Evolutionary conservation across 805 yeast species (phyloP), one percentile per base, ranked within the genome.

Genomic region (Candida khao-thaluensis): DNA sequence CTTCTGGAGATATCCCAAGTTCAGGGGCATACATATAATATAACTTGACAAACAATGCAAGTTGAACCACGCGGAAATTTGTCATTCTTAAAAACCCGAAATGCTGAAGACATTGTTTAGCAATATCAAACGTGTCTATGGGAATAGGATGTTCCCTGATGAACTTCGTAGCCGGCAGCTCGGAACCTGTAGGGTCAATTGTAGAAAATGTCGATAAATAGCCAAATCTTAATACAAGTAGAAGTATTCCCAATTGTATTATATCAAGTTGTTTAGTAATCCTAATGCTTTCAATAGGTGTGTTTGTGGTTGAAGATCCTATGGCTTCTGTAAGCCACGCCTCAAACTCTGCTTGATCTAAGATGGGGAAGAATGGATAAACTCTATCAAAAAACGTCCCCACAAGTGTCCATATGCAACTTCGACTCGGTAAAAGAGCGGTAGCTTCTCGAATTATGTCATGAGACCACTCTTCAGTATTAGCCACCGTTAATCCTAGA

Each of bases 1-100:
- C 84, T 53, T 78, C 85, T 3, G 69, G 65, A 1, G 75, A 70
- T 49, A 76, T 81, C n/a, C 82, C 83, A 48, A 76, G 79, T 45
- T 72, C 78, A 0, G 81, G 81, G 0, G 78, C 60, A 38, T 57
- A 64, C 39, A 60, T 67, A 44, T 62, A 75, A 52, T 79, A 81
- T 20, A 77, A 54, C 45, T 79, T 67, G 68, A 79, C 66, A 40
- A 76, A 59, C 29, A 77, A 47, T 10, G 76, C 68, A 50, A 79
- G 74, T 50, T 79, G 84, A 32, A 81, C 56, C 4, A 79, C 65
- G 0, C 67, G 65, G 7, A 81, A 47, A 15, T 75, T 70, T 18
- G 77, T 64, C 45, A 73, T 64, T 20, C 51, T 51, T 10, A 51
- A 43, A 5, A 63, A 26, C 28, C 63, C 61, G 41, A 66, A 66